A percentile compares a stretch with the other conserved stretches of the same genome.
phyloP scores from a whole-genome alignment of 495 filamentous ascomycete genomes.

The Parachaetomium inaequale region DNA sequence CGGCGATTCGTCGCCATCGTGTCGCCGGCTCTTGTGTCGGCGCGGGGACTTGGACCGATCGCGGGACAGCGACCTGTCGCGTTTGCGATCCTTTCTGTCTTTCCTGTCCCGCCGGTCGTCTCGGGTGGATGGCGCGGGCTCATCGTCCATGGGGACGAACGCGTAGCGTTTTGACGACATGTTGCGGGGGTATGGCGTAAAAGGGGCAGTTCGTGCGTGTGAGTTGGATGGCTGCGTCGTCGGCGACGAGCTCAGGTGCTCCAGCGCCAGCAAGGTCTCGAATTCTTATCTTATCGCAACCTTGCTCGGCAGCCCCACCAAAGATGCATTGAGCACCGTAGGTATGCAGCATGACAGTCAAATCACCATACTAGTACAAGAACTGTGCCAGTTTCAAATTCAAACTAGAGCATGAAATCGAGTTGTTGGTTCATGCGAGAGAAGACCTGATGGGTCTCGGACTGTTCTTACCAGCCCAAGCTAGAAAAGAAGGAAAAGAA shows the following conservation, averaged over 20 bases:
- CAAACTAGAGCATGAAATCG: too few relatives aligned
- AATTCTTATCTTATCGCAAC: constrained; percentile 34
- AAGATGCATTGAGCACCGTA: neutral
- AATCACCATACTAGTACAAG: too few relatives aligned
- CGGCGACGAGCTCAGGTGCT: neutral
- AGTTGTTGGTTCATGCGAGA: too few relatives aligned
- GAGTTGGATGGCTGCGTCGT: neutral
- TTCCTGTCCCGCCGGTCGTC: constrained; percentile 48
- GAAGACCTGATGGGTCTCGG: too few relatives aligned
- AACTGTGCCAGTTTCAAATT: too few relatives aligned
- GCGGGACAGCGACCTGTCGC: constrained; percentile 36
- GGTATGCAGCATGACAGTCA: neutral
- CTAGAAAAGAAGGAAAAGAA: too few relatives aligned
- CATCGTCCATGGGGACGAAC: constrained; percentile 80
- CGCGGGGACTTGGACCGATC: constrained; percentile 34
- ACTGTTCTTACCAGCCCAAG: too few relatives aligned
- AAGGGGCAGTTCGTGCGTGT: neutral
- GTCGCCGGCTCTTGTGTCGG: constrained; percentile 32
- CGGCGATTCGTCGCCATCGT: constrained; percentile 26
- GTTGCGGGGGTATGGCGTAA: neutral
- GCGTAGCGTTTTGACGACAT: constrained; percentile 69
- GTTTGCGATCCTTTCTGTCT: constrained; percentile 53
- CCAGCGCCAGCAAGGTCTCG: neutral
- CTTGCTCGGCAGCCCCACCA: neutral
- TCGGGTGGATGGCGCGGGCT: constrained; percentile 52